Evolutionary conservation across 768 basidiomycete genomes (phyloP), one percentile per base, ranked within the genome.

Genomic region (Suillus spraguei): DNA sequence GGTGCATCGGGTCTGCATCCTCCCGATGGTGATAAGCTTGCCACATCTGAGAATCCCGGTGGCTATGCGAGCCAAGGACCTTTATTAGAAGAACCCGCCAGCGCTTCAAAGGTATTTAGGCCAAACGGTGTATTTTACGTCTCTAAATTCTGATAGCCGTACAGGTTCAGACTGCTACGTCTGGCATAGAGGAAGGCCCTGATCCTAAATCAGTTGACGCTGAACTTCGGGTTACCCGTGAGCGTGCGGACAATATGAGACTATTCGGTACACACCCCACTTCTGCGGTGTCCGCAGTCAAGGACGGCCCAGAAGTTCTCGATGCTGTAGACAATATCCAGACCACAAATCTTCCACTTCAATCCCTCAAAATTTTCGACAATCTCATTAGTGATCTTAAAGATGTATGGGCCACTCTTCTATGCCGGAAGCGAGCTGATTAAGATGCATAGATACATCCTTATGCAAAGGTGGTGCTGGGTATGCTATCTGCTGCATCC

Each of bases 391-490:
- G 10, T 33, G 8, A n/a, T 36, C 33, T 62, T 33, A 53, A 16
- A 2, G 22, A 56, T 38, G 61, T 56, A 17, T 35, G 61, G 6
- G 22, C n/a, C 20, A 17, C 13, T 53, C 11, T 20, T 17, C 10
- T 14, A 20, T 3, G 22, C 16, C 46, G 41, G 41, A 14, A 60
- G 13, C 38, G 8, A 32, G n/a, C 38, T 42, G 11, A 38, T 28
- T 28, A 28, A 28, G 28, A 28, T 32, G 17, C 0, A 7, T 13
- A 62, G 63, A 35, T 64, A 13, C 63, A 64, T 53, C 63, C 63
- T 16, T 62, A 64, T 10, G 60, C 60, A 16, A 62, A 64, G 42
- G 24, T 61, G 28, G 63, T 60, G 22, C 53, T 54, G 60, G 53
- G 47, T 22, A 22, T 61, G 35, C 49, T 64, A 24, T 32, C 32